Evolutionary conservation across 192 early-diverging fungal genomes (phyloP), one percentile per base, ranked within the genome.

Genomic region (Coemansia sp.): DNA sequence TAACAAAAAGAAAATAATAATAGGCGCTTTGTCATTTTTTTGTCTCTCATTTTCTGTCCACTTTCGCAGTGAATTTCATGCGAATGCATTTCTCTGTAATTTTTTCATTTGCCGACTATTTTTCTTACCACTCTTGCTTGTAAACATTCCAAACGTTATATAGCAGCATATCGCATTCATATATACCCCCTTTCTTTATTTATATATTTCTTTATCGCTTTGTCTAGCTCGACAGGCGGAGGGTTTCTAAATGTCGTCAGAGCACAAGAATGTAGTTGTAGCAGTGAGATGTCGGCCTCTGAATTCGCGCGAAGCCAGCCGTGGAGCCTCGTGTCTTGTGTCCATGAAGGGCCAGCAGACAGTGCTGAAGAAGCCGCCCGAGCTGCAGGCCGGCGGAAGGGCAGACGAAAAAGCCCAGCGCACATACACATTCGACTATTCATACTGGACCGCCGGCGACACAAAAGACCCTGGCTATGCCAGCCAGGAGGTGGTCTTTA

Each of bases 341-440:
- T 78, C 85, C 10, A 90, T 92, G 90, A 76, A 83, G 13, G 89
- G 86, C 10, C 69, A 88, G 65, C 89, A 89, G 78, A 89, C 90
- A 5, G 84, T 80, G 48, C 81, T 92, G 22, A 68, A 67, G 13
- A 78, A 74, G 61, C 83, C 88, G 34, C 10, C 19, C 13, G 60
- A 13, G 25, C 9, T 62, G 11, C 57, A 60, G 51, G 46, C 20
- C 27, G 62, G 50, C 56, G 30, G 48, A 20, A 49, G 59, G 36
- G 36, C 69, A 10, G 45, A 30, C 5, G 29, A 39, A 61, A 58
- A 76, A 78, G 50, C 56, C 45, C 36, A 61, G 65, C 61, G 70
- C n/a, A 67, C 85, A 8, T 95, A 92, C 72, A 90, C 86, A 5
- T 95, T 92, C 71, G 94, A 95, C 72, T 83, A 90, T 55, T 93